These are phyloP conservation scores for Candida hungchunana DNA, from an alignment of 805 yeast species.

Conservation along the genomic window DNA sequence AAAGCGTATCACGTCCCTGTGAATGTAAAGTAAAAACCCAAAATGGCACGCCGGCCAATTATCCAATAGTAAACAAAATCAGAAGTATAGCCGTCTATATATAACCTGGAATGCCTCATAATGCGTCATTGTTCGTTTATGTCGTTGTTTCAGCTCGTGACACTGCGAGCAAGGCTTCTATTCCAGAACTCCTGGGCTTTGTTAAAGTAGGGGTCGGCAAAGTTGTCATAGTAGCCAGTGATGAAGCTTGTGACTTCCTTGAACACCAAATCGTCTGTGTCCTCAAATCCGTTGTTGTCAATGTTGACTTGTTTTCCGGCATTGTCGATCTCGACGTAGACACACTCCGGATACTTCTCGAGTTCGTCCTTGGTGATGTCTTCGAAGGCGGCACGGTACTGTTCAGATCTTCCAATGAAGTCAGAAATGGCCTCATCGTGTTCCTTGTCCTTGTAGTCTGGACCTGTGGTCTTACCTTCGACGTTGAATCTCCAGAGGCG, in stretches of 20 bases:
- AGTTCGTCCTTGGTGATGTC: constrained; percentile 33
- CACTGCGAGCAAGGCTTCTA: no score
- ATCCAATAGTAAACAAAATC: background rate
- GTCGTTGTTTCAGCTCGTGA: background rate
- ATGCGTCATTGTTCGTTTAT: background rate
- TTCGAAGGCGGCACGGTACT: constrained; percentile 42
- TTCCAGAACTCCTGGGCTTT: constrained; percentile 27
- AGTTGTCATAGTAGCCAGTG: constrained; percentile 29
- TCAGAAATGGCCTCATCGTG: constrained; percentile 52
- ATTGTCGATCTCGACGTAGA: constrained; percentile 20
- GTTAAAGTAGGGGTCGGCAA: constrained; percentile 30
- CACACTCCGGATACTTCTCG: constrained; percentile 12
- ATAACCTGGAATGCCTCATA: no score
- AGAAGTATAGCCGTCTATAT: no score
- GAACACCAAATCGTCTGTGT: constrained; percentile 16
- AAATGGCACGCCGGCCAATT: background rate
- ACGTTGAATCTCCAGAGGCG: constrained; percentile 55
- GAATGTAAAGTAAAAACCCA: no score
- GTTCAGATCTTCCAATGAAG: constrained; percentile 51
- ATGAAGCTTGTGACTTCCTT: constrained; percentile 30
- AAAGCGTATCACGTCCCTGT: no score
- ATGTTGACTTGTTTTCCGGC: constrained; percentile 23
- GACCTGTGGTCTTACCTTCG: constrained; percentile 57
- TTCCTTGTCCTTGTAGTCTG: constrained; percentile 52
- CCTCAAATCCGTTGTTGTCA: constrained; percentile 21